Conservation (phyloP, 495 filamentous ascomycete genomes). For the Podospora tetraspora region DNA sequence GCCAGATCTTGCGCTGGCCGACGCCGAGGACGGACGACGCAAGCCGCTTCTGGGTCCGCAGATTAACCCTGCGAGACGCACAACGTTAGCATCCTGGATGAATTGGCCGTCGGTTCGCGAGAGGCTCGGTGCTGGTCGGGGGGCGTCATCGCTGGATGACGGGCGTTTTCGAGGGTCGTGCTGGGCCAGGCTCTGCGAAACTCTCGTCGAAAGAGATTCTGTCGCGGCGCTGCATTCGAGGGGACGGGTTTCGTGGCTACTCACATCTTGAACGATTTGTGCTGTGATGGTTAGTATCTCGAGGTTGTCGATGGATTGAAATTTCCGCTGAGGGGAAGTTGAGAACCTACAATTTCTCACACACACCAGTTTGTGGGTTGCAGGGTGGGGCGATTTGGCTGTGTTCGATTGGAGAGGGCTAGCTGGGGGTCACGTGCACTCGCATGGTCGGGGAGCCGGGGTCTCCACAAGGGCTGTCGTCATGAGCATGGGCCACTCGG, state of each 20-base stretch:
- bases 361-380: constrained; percentile 36
- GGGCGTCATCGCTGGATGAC: constrained; percentile 6
- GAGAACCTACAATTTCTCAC: constrained; percentile 35
- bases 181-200: constrained; percentile 7
- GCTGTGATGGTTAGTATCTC: constrained; percentile 41
- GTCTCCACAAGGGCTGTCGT: neutral
- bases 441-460: neutral
- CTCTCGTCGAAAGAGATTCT: neutral
- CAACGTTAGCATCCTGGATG: constrained; percentile 33
- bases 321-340: constrained; percentile 39
- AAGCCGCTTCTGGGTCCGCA: constrained; percentile 99
- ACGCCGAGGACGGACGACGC: constrained; percentile 95
- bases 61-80: constrained; percentile 76
- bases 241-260: constrained; percentile 23
- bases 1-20: constrained; percentile 99
- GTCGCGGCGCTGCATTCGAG: constrained; percentile 6
- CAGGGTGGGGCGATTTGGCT: constrained; percentile 17
- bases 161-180: constrained; percentile 4
- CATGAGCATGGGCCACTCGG: neutral
- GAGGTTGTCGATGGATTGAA: constrained; percentile 39
- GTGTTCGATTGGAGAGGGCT: constrained; percentile 34
- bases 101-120: constrained; percentile 1
- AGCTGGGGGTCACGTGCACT: constrained; percentile 19
- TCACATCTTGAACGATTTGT: constrained; percentile 52
- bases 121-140: constrained; percentile 6